Percentiles rank a stretch among this genome's conserved stretches.
These are phyloP conservation scores for Cladosporium halotolerans DNA, from an alignment of 2,329 filamentous ascomycete species.

Conservation along the genomic window DNA sequence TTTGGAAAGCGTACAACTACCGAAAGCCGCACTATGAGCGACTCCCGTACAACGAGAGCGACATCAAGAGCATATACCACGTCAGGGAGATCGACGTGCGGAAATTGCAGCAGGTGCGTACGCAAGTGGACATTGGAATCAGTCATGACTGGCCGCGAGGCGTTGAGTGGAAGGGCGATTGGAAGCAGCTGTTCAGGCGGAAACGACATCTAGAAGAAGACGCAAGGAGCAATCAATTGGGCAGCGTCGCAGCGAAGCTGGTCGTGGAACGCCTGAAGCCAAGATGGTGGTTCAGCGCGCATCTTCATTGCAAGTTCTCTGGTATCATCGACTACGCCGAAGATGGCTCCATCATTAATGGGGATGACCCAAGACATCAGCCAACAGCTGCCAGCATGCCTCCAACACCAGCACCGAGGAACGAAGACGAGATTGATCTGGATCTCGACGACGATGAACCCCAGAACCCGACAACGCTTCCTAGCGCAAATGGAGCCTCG, in stretches of 20 bases:
- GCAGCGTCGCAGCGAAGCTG: constrained; percentile 70
- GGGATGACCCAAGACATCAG: neutral
- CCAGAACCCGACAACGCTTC: constrained; percentile 9
- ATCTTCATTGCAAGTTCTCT: constrained; percentile 82
- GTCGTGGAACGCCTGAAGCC: constrained; percentile 78
- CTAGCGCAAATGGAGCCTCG: neutral
- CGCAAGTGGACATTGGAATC: constrained; percentile 82
- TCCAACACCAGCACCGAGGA: neutral
- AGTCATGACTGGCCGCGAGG: constrained; percentile 93
- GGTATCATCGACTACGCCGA: constrained; percentile 51
- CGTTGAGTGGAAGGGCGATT: constrained; percentile 73
- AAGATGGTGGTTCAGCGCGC: constrained; percentile 80
- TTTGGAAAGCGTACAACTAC: constrained; percentile 91
- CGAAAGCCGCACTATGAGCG: constrained; percentile 76
- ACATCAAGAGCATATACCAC: constrained; percentile 81
- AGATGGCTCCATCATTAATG: neutral
- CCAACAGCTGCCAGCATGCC: neutral
- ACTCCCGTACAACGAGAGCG: constrained; percentile 71
- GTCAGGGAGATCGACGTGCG: constrained; percentile 84
- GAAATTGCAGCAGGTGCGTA: constrained; percentile 77
- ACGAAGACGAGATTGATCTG: constrained; percentile 17
- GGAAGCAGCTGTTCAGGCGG: constrained; percentile 58
- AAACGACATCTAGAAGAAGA: constrained; percentile 74
- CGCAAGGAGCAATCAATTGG: constrained; percentile 66
- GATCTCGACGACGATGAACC: constrained; percentile 36